Evolutionary conservation across 1,139 yeast species (phyloP).

Genomic region (Maudiozyma humilis): DNA sequence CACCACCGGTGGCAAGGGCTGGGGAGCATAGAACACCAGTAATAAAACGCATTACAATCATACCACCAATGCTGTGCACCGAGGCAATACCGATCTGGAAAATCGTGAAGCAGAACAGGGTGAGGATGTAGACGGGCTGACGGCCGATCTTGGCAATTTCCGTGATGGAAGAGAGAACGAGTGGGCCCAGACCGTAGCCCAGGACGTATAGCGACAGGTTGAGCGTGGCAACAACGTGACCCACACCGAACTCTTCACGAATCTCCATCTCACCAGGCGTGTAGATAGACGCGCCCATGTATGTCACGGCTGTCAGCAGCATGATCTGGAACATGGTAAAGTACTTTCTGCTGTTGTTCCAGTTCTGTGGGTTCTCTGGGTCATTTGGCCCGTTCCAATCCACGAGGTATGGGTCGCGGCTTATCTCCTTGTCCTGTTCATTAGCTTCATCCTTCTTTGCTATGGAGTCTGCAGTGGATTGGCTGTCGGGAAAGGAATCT

Average conservation of each 20-base stretch:
- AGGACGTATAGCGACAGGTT: conserved; percentile 32
- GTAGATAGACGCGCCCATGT: conserved; percentile 54
- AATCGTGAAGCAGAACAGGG: too few species aligned
- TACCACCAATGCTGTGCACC: conserved; percentile 45
- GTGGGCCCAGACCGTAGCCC: conserved; percentile 52
- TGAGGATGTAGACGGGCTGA: too few species aligned
- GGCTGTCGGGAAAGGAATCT: not conserved
- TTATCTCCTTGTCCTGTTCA: not conserved
- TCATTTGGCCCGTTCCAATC: conserved; percentile 33
- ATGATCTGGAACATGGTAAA: too few species aligned
- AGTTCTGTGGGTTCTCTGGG: conserved; percentile 52
- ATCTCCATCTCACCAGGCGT: conserved; percentile 40
- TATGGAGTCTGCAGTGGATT: not conserved
- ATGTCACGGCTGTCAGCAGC: too few species aligned
- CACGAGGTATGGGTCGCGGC: conserved; percentile 44
- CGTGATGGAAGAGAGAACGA: conserved; percentile 46
- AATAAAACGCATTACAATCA: conserved; percentile 45
- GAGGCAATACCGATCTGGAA: too few species aligned
- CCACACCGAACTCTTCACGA: conserved; percentile 13
- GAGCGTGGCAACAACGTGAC: conserved; percentile 15
- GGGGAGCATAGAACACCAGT: conserved; percentile 50
- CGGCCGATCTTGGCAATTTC: too few species aligned
- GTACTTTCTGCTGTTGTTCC: too few species aligned
- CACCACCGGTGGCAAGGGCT: conserved; percentile 52
- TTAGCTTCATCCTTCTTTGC: not conserved